Evolutionary conservation across 257 asterid genomes (phyloP), one percentile per base, ranked within the genome.

Genomic region (Galeopsis tetrahit): DNA sequence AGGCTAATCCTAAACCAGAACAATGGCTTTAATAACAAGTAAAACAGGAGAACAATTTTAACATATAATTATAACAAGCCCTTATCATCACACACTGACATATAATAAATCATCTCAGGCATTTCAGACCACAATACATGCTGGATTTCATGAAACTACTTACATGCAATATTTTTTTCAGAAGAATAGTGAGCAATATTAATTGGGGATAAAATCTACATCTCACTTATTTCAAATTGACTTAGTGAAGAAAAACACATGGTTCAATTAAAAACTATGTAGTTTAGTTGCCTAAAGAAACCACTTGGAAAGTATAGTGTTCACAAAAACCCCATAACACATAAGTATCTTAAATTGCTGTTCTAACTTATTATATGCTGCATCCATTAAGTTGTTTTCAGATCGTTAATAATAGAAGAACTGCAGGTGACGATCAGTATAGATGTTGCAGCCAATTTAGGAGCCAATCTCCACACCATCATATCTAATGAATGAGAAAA

Each of bases 1-100:
- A 72, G 77, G 83, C 75, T 82, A 80, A 79, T 77, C 82, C 84
- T 83, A 83, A 71, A 79, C 71, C 79, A 81, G 76, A 80, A 77
- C 75, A 82, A 63, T 66, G 44, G 69, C 38, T 77, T 80, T 67
- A 77, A 75, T 65, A 75, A 68, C 48, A 67, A 57, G 49, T 71
- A 51, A 69, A 60, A 66, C 33, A 64, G 52, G 49, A 70, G 38
- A 57, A 11, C 17, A 56, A 7, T 10, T 6, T 53, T 2, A 70
- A 57, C 58, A 53, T 53, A 44, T 39, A 68, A 46, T 44, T 17
- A 48, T 3, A 6, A 33, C 6, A 2, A 57, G 61, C 76, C 40
- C 59, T 66, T 69, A 67, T 61, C 44, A 51, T 63, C 61, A 70
- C 31, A 74, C 31, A 64, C 32, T 42, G n/a, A 49, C 28, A 71